These are phyloP conservation scores for Albugo laibachii DNA, from an alignment of 352 stramenopile species.

Conservation along the genomic window DNA sequence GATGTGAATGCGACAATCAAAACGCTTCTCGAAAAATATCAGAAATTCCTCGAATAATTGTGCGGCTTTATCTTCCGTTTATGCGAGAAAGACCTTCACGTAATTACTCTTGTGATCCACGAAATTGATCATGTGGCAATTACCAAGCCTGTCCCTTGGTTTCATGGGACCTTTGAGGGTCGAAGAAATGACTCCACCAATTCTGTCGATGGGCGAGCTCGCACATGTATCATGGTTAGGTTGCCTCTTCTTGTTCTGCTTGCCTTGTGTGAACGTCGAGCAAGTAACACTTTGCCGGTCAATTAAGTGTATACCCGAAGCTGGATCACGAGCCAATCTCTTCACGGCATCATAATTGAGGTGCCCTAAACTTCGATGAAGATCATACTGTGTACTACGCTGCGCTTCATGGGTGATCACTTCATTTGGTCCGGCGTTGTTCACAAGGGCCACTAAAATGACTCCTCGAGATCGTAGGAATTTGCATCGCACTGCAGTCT, in stretches of 20 bases:
- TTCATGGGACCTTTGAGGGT: neutral
- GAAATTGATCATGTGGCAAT: neutral
- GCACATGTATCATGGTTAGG: neutral
- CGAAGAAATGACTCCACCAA: neutral
- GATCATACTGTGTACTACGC: no score
- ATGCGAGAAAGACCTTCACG: neutral
- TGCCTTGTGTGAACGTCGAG: neutral
- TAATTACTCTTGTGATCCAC: neutral
- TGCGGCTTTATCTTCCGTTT: neutral
- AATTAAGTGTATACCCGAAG: no score
- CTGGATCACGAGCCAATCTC: no score
- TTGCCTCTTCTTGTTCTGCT: neutral
- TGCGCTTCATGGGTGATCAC: no score
- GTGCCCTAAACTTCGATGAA: no score
- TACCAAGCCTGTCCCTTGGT: neutral
- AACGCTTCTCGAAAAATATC: neutral
- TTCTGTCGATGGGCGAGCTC: conserved; percentile 3
- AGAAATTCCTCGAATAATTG: neutral
- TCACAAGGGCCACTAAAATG: neutral
- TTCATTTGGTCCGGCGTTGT: neutral
- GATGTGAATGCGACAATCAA: neutral
- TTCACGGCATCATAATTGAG: no score
- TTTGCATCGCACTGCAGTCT: neutral
- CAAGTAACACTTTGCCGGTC: no score
- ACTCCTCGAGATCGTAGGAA: neutral